Conservation (phyloP, 352 stramenopile genomes). For the Pythium dissimile region DNA sequence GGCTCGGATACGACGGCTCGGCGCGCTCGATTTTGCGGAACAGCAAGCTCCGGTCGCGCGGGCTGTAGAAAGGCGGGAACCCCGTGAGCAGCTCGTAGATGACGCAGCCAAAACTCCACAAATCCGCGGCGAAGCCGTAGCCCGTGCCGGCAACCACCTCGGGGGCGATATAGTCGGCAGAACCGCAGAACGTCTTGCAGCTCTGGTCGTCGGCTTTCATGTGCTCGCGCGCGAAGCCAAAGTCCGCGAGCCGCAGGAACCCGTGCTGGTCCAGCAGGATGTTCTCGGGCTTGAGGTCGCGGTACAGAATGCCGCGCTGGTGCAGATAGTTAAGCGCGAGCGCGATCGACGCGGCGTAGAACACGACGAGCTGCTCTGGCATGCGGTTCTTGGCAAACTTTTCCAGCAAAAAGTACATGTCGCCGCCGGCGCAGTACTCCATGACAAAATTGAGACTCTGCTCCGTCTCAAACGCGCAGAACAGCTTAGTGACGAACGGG, state of each 20-base stretch:
- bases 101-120: slow-evolving; percentile 90
- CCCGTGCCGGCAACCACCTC: slow-evolving; percentile 71
- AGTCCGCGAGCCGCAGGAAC: slow-evolving; percentile 86
- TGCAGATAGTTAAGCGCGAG: slow-evolving; percentile 92
- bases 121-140: slow-evolving; percentile 72
- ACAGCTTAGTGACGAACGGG: slow-evolving; percentile 97
- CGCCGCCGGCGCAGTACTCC: slow-evolving; percentile 97
- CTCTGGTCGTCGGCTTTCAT: slow-evolving; percentile 51
- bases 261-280: slow-evolving; percentile 87
- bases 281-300: slow-evolving; percentile 92
- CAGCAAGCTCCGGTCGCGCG: slow-evolving; percentile 85
- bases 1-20: slow-evolving; percentile 90
- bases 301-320: slow-evolving; percentile 76
- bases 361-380: slow-evolving; percentile 87
- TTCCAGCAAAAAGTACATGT: slow-evolving; percentile 94
- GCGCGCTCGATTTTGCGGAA: slow-evolving; percentile 96
- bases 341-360: slow-evolving; percentile 97
- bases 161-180: slow-evolving; percentile 81
- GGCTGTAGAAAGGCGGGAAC: slow-evolving; percentile 92
- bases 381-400: slow-evolving; percentile 92
- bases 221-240: slow-evolving; percentile 66
- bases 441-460: slow-evolving; percentile 98
- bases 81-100: slow-evolving; percentile 83
- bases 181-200: slow-evolving; percentile 82
- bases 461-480: slow-evolving; percentile 89